A percentile compares a stretch with the other conserved stretches of the same genome.
Evolutionary conservation across 768 basidiomycete species (phyloP).

Genomic region (Stropharia rugosoannulata): DNA sequence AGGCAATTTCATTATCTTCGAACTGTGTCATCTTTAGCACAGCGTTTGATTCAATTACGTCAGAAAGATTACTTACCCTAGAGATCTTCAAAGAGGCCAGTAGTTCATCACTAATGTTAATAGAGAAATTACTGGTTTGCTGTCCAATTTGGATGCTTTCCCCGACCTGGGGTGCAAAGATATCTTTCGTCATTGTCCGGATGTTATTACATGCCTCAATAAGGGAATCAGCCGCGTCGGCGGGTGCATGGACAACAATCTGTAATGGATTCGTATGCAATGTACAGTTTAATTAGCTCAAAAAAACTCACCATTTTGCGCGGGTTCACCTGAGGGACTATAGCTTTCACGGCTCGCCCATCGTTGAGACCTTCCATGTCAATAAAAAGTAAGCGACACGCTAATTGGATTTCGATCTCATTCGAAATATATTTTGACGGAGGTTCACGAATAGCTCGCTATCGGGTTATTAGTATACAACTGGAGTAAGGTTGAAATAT

Average conservation of each 20-base stretch:
- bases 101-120: slow-evolving; percentile 89
- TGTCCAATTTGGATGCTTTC: slow-evolving; percentile 91
- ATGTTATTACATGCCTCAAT: slow-evolving; percentile 81
- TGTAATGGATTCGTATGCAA: slow-evolving; percentile 27
- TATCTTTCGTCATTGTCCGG: slow-evolving; percentile 89
- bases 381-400: slow-evolving; percentile 86
- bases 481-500: slow-evolving; percentile 3
- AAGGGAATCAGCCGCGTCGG: slow-evolving; percentile 66
- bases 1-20: slow-evolving; percentile 96
- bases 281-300: neutral
- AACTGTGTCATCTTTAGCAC: slow-evolving; percentile 51
- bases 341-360: slow-evolving; percentile 94
- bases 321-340: slow-evolving; percentile 95
- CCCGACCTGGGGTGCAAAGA: slow-evolving; percentile 74
- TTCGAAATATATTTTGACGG: slow-evolving; percentile 90
- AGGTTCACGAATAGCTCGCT: slow-evolving; percentile 79
- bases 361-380: slow-evolving; percentile 98
- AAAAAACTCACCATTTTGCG: slow-evolving; percentile 76
- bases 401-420: slow-evolving; percentile 73
- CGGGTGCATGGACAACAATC: slow-evolving; percentile 86
- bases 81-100: slow-evolving; percentile 82
- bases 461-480: slow-evolving; percentile 10
- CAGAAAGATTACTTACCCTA: slow-evolving; percentile 53
- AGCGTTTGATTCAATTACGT: neutral
- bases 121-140: slow-evolving; percentile 91